Base-by-base conservation (phyloP, 2,329 filamentous ascomycete species). In the Cryoendolithus antarcticus region DNA sequence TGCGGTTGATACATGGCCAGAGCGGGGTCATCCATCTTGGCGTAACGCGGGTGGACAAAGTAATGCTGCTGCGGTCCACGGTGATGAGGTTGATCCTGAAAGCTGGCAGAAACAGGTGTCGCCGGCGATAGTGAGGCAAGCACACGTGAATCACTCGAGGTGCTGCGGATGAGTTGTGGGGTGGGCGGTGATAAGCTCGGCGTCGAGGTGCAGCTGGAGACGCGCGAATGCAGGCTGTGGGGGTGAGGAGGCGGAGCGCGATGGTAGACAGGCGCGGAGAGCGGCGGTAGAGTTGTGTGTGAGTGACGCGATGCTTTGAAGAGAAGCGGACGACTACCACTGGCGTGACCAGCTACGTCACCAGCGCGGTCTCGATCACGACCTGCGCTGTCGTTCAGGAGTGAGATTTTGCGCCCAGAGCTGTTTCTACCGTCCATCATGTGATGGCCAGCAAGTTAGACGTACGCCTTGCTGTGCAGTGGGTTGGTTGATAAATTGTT, bases 371-470 rank as follows among this genome's bases (percentile, higher is more conserved):
- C 19, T 21, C 19, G 19, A 21, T 21, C 19, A 21, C 19, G 6
- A 21, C 19, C 39, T 41, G 36, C 34, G 55, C 58, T 61, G 55
- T 67, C 64, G 62, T 68, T 69, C 56, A 69, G 59, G 51, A 70
- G 59, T 53, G 65, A 69, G 54, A 69, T 64, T 53, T 60, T 64
- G 53, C 65, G 62, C 56, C 66, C 66, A 48, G 56, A 62, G 50
- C 62, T 62, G 55, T 70, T 66, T 60, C 62, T 68, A 59, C 65
- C 65, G 64, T 70, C 66, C 66, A 70, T 70, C 43, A 59, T 59
- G 56, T 48, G 53, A 44, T 38, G 49, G 51, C 53, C 48, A 56
- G 50, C 37, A 21, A 21, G 19, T 3, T 21, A 21, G 19, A 21
- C 6, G 19, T 21, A 21, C 19, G 19, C 19, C 19, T 21, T 21